These are phyloP conservation scores for Candida sakaeoensis DNA, from an alignment of 805 yeast genomes.

Conservation along the genomic window DNA sequence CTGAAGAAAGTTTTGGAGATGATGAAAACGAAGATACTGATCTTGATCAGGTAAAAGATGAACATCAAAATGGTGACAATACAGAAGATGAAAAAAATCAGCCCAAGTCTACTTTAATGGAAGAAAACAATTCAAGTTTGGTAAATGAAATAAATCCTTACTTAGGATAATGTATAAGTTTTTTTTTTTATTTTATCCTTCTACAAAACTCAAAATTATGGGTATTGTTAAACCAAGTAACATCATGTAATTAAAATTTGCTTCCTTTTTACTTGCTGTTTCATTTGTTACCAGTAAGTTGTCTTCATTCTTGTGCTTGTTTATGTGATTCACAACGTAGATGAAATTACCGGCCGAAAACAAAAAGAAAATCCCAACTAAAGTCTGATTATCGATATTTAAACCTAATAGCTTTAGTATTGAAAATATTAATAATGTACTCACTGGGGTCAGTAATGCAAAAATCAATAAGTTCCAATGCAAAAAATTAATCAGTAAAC, in stretches of 20 bases:
- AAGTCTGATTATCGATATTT: conserved; percentile 18
- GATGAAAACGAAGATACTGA: conserved; percentile 9
- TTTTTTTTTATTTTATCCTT: conserved; percentile 12
- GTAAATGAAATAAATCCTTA: conserved; percentile 5
- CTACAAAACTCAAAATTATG: conserved; percentile 19
- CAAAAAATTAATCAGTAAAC: conserved; percentile 27
- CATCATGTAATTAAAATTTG: conserved; percentile 15
- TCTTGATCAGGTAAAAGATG: not conserved
- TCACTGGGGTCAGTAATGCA: conserved; percentile 57
- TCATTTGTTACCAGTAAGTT: conserved; percentile 3
- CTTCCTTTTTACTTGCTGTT: conserved; percentile 2
- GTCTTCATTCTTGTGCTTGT: conserved; percentile 20
- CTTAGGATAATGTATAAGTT: conserved; percentile 1
- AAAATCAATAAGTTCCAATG: conserved; percentile 50
- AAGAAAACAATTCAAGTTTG: not conserved
- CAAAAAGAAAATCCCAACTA: conserved; percentile 53
- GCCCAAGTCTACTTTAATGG: conserved; percentile 7
- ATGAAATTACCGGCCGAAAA: conserved; percentile 73
- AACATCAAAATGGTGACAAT: not conserved
- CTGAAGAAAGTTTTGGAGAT: conserved; percentile 2
- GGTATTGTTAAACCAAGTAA: conserved; percentile 26
- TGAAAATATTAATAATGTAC: conserved; percentile 49
- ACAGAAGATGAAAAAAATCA: not conserved
- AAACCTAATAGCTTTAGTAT: conserved; percentile 18
- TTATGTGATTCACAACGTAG: conserved; percentile 65